These are phyloP conservation scores for Beauveria brongniartii DNA, from an alignment of 2,329 filamentous ascomycete genomes.

Conservation along the genomic window DNA sequence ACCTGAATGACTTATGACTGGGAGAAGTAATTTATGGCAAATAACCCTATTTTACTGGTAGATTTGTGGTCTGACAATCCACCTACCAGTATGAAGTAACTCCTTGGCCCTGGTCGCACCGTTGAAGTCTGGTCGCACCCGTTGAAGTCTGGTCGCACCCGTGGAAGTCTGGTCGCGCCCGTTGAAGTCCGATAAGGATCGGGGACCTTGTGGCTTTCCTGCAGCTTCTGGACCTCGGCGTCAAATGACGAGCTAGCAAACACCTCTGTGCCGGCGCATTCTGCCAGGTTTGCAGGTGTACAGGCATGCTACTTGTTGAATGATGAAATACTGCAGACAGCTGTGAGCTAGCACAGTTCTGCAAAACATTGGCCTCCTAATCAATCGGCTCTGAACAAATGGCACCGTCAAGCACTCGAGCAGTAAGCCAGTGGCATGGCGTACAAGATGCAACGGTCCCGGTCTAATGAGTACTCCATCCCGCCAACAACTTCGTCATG, in stretches of 20 bases:
- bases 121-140: background rate
- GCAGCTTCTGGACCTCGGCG: background rate
- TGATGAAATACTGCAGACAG: background rate
- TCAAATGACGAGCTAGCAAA: background rate
- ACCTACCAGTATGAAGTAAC: background rate
- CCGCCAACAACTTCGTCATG: background rate
- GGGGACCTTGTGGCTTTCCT: conserved; percentile 3
- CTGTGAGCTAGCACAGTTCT: background rate
- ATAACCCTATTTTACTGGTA: background rate
- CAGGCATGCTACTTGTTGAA: background rate
- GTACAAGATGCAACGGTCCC: conserved; percentile 1
- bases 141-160: conserved; percentile 7
- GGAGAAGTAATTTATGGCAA: background rate
- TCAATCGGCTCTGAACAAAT: no score
- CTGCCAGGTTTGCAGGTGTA: background rate
- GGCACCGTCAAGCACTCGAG: background rate
- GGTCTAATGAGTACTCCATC: background rate
- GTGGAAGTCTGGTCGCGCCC: background rate
- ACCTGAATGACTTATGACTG: conserved; percentile 4
- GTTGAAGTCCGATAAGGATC: background rate
- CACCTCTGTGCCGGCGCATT: background rate
- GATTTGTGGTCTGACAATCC: conserved; percentile 6
- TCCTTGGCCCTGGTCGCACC: background rate
- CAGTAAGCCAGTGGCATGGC: background rate
- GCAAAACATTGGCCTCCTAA: background rate